A percentile compares a stretch with the other conserved stretches of the same genome.
Evolutionary conservation across 2,329 filamentous ascomycete species (phyloP).

Genomic region (Aspergillus awamori): DNA sequence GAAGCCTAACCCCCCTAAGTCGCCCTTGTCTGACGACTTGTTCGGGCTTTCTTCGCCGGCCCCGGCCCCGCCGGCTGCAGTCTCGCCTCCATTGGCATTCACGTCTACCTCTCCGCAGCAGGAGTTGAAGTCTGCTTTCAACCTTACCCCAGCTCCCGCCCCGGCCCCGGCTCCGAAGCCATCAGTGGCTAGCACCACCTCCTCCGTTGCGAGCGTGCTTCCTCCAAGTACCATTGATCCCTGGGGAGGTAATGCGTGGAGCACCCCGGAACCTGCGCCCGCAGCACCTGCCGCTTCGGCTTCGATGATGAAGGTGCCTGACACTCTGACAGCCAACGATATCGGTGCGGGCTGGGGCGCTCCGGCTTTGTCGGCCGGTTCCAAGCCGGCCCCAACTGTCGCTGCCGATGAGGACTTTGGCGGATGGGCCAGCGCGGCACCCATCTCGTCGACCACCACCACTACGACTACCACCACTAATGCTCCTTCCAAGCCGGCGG

Average conservation of each 20-base stretch:
- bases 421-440: slow-evolving; percentile 81
- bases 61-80: slow-evolving; percentile 43
- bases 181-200: slow-evolving; percentile 47
- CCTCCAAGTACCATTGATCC: slow-evolving; percentile 62
- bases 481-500: slow-evolving; percentile 53
- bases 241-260: slow-evolving; percentile 89
- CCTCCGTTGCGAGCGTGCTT: slow-evolving; percentile 47
- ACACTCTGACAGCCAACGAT: slow-evolving; percentile 59
- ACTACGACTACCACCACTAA: slow-evolving; percentile 43
- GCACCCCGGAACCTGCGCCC: slow-evolving; percentile 61
- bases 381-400: slow-evolving; percentile 62
- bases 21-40: slow-evolving; percentile 70
- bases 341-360: slow-evolving; percentile 68
- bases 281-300: slow-evolving; percentile 38
- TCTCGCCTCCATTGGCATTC: slow-evolving; percentile 45
- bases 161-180: slow-evolving; percentile 46
- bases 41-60: slow-evolving; percentile 71
- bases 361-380: slow-evolving; percentile 31
- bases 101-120: slow-evolving; percentile 37
- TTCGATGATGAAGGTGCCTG: slow-evolving; percentile 46
- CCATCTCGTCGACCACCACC: slow-evolving; percentile 50
- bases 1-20: slow-evolving; percentile 48
- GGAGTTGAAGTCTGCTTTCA: slow-evolving; percentile 72
- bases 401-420: slow-evolving; percentile 93
- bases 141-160: slow-evolving; percentile 58